These are phyloP conservation scores for Annulohypoxylon stygium DNA, from an alignment of 495 filamentous ascomycete species.

Conservation along the genomic window DNA sequence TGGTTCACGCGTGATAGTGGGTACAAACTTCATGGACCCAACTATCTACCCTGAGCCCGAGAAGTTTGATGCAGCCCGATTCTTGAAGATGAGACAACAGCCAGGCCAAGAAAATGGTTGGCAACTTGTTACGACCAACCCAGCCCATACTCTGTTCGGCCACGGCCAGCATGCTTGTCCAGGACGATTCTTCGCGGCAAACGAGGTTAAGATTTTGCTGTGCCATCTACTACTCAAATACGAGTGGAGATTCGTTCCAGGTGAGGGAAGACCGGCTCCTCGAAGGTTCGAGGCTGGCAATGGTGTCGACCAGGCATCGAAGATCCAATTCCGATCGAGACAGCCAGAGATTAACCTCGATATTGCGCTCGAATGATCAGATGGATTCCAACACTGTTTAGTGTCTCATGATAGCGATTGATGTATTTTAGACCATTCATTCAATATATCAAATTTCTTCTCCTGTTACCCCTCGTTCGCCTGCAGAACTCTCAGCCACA, in stretches of 20 bases:
- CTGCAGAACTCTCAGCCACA: not conserved
- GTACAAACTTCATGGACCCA: constrained; percentile 55
- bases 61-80: constrained; percentile 62
- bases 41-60: constrained; percentile 57
- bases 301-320: constrained; percentile 38
- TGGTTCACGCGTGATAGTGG: constrained; percentile 59
- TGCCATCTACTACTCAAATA: constrained; percentile 60
- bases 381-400: not conserved
- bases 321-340: constrained; percentile 49
- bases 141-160: constrained; percentile 61
- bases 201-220: constrained; percentile 64
- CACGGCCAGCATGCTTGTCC: constrained; percentile 66
- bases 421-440: not conserved
- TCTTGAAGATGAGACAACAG: constrained; percentile 60
- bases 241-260: constrained; percentile 58
- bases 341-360: constrained; percentile 49
- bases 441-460: not conserved
- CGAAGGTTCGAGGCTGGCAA: constrained; percentile 38
- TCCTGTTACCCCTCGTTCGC: not conserved
- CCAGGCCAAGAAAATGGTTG: constrained; percentile 60
- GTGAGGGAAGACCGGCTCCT: constrained; percentile 47
- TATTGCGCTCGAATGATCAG: constrained; percentile 6
- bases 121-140: constrained; percentile 64
- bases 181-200: constrained; percentile 64
- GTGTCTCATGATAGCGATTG: not conserved